Conservation (phyloP, 805 yeast species). For the Lachancea quebecensis region DNA sequence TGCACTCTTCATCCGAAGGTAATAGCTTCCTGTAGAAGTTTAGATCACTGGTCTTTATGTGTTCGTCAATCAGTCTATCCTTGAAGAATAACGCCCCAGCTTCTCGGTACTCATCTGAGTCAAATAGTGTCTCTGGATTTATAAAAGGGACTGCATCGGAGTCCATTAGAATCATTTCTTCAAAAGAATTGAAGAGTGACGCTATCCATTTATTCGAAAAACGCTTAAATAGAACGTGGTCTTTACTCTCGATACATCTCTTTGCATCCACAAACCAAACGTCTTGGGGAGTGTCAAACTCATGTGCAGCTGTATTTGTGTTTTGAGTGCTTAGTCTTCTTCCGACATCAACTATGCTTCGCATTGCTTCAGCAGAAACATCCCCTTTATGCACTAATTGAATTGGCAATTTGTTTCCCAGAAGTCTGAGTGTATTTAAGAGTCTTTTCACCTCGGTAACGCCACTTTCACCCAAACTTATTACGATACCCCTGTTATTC, state of each 20-base stretch:
- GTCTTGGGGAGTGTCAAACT: constrained; percentile 28
- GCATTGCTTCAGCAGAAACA: constrained; percentile 31
- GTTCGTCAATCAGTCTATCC: constrained; percentile 27
- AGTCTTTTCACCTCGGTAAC: constrained; percentile 31
- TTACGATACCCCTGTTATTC: constrained; percentile 31
- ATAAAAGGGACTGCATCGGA: constrained; percentile 46
- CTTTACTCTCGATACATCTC: constrained; percentile 21
- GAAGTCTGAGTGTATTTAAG: constrained; percentile 38
- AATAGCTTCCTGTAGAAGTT: background rate
- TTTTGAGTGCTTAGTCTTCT: constrained; percentile 22
- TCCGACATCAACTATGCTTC: constrained; percentile 32
- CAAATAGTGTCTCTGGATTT: constrained; percentile 33
- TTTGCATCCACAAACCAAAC: constrained; percentile 35
- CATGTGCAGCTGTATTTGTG: constrained; percentile 18
- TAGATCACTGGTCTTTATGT: constrained; percentile 4
- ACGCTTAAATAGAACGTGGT: constrained; percentile 31
- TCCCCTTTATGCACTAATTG: constrained; percentile 38
- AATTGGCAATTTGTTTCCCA: constrained; percentile 34
- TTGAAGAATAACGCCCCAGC: constrained; percentile 42
- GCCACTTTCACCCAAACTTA: constrained; percentile 32
- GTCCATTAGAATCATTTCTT: constrained; percentile 43
- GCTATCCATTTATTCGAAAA: constrained; percentile 45
- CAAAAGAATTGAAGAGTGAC: constrained; percentile 40
- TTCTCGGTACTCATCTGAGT: constrained; percentile 30
- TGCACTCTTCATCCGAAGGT: background rate